Conservation (phyloP, 768 basidiomycete genomes). For the Leccinum subgranulosum region DNA sequence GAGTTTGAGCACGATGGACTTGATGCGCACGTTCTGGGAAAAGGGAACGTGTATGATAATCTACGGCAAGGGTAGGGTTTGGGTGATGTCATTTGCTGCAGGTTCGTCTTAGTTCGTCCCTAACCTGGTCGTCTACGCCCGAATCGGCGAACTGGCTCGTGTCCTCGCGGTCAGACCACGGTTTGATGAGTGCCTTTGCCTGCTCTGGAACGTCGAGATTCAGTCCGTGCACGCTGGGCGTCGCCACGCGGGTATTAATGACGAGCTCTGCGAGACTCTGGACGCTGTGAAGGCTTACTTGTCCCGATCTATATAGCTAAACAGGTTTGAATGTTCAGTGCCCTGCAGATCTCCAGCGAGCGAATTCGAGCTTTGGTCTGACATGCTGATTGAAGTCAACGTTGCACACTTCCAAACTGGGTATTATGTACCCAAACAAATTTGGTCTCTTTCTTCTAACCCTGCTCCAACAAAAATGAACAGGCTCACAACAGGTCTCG, state of each 20-base stretch:
- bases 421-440: slow-evolving; percentile 18
- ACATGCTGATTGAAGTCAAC: slow-evolving; percentile 12
- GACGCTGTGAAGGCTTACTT: slow-evolving; percentile 41
- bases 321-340: slow-evolving; percentile 54
- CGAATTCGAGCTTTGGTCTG: slow-evolving; percentile 36
- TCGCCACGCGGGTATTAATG: background rate
- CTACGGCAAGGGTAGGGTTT: slow-evolving; percentile 35
- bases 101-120: slow-evolving; percentile 13
- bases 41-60: slow-evolving; percentile 82
- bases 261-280: background rate
- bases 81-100: slow-evolving; percentile 7
- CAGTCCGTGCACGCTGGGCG: slow-evolving; percentile 68
- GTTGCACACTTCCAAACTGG: slow-evolving; percentile 13
- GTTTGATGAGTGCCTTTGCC: slow-evolving; percentile 73
- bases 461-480: slow-evolving; percentile 19
- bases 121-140: slow-evolving; percentile 85
- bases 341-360: slow-evolving; percentile 44
- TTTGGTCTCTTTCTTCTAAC: slow-evolving; percentile 1
- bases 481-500: slow-evolving; percentile 15
- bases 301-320: slow-evolving; percentile 58
- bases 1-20: slow-evolving; percentile 71
- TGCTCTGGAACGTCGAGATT: slow-evolving; percentile 80
- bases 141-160: slow-evolving; percentile 66
- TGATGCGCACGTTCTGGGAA: slow-evolving; percentile 70
- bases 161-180: slow-evolving; percentile 77